phyloP scores from a whole-genome alignment of 345 rosid species.

The Bretschneidera sinensis region DNA sequence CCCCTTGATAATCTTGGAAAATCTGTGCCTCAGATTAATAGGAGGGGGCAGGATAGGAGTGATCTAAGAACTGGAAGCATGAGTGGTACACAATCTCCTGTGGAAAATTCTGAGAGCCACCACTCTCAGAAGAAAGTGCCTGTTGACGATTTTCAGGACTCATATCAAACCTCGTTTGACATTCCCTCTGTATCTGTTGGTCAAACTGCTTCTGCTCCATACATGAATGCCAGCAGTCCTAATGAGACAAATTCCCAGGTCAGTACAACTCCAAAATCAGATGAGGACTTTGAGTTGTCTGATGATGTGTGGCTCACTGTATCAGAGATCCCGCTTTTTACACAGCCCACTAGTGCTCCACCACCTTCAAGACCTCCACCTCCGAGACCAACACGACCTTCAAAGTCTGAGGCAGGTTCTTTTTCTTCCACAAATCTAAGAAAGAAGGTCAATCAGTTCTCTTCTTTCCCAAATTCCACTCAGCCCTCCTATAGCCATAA shows the following conservation, averaged over 20 bases:
- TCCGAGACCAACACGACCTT: slow-evolving; percentile 67
- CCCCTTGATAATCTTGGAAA: slow-evolving; percentile 61
- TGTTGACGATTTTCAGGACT: slow-evolving; percentile 38
- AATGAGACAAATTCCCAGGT: slow-evolving; percentile 35
- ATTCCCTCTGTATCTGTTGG: slow-evolving; percentile 34
- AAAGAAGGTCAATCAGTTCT: slow-evolving; percentile 48
- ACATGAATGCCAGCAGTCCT: slow-evolving; percentile 31
- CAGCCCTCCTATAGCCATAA: slow-evolving; percentile 39
- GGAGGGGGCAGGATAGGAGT: slow-evolving; percentile 43
- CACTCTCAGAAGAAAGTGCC: slow-evolving; percentile 36
- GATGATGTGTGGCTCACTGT: slow-evolving; percentile 92
- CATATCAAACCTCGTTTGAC: slow-evolving; percentile 40
- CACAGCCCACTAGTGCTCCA: slow-evolving; percentile 73
- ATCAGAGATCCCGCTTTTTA: slow-evolving; percentile 87
- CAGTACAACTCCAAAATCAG: slow-evolving; percentile 37
- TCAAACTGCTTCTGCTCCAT: slow-evolving; percentile 41
- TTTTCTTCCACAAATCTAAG: slow-evolving; percentile 34
- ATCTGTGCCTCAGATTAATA: slow-evolving; percentile 42
- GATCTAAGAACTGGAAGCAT: slow-evolving; percentile 40
- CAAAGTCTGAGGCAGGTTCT: slow-evolving; percentile 35
- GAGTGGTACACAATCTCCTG: slow-evolving; percentile 35
- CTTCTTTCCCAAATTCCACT: slow-evolving; percentile 44
- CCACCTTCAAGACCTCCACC: slow-evolving; percentile 99
- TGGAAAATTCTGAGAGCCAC: slow-evolving; percentile 32
- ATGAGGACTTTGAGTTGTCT: slow-evolving; percentile 47